Conservation (phyloP, 2,329 filamentous ascomycete genomes). For the Phaeosphaeriaceae sp. region DNA sequence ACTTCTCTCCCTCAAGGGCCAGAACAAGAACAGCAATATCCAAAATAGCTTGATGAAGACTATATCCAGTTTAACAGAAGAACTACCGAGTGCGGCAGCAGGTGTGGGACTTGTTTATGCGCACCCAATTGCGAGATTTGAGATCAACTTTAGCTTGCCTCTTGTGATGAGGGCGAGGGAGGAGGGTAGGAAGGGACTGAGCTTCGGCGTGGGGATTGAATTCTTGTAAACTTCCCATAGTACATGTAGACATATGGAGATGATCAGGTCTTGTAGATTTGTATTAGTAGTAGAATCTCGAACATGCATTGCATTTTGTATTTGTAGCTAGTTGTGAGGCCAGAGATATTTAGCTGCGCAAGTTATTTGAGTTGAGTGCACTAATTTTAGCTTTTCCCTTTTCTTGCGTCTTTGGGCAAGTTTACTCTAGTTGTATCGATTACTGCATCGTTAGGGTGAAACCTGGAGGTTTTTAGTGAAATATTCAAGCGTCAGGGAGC, state of each 20-base stretch:
- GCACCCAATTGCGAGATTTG: constrained; percentile 89
- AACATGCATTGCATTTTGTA: not conserved
- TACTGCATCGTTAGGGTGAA: no score
- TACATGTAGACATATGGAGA: constrained; percentile 22
- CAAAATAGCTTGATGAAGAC: constrained; percentile 65
- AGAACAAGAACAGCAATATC: constrained; percentile 56
- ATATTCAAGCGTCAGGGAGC: no score
- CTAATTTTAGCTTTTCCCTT: no score
- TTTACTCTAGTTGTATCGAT: no score
- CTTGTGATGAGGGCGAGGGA: constrained; percentile 82
- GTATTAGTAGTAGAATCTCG: constrained; percentile 20
- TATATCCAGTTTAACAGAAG: constrained; percentile 72
- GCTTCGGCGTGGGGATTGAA: constrained; percentile 95
- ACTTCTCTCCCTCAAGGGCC: constrained; percentile 73
- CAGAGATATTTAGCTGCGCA: no score
- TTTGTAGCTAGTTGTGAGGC: no score
- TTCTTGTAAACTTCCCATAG: constrained; percentile 71
- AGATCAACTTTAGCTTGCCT: constrained; percentile 93
- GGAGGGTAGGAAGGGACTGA: constrained; percentile 86
- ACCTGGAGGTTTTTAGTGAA: no score
- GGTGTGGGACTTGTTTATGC: constrained; percentile 93
- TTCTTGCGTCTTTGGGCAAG: no score
- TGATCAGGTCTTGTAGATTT: constrained; percentile 20
- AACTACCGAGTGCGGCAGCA: constrained; percentile 82
- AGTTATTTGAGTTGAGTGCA: no score